phyloP scores from a whole-genome alignment of 345 rosid species.

The Dimocarpus longan region DNA sequence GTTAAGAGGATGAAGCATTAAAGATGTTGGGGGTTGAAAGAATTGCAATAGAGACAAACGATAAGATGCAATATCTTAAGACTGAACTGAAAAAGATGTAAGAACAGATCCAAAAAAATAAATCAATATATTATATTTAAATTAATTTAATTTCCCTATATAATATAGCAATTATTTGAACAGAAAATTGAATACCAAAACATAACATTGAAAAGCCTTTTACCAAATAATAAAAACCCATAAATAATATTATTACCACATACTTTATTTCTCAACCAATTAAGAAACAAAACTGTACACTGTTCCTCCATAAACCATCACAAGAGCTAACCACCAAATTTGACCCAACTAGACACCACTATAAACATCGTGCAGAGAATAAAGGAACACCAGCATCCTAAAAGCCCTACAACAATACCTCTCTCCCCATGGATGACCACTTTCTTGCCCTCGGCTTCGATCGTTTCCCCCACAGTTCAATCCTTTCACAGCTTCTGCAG shows the following conservation, averaged over 20 bases:
- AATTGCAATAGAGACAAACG: no score
- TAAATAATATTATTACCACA: not conserved
- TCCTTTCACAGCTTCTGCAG: not conserved
- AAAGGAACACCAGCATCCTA: slow-evolving; percentile 2
- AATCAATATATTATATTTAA: no score
- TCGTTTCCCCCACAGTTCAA: not conserved
- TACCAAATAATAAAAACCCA: not conserved
- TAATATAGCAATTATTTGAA: not conserved
- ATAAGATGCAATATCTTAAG: no score
- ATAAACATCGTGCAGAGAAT: slow-evolving; percentile 13
- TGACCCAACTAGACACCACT: slow-evolving; percentile 13
- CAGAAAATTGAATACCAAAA: not conserved
- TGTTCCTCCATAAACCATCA: slow-evolving; percentile 31
- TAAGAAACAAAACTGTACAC: slow-evolving; percentile 48
- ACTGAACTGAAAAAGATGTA: no score
- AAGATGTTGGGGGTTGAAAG: no score
- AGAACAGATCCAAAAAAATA: no score
- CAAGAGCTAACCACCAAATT: slow-evolving; percentile 11
- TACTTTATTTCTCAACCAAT: slow-evolving; percentile 16
- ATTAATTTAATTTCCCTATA: not conserved
- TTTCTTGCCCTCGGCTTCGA: not conserved
- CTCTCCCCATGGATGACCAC: not conserved
- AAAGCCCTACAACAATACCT: not conserved
- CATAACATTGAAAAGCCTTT: not conserved
- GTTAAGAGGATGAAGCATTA: no score